A percentile compares a stretch with the other conserved stretches of the same genome.
Conservation (phyloP, 495 filamentous ascomycete species). For the Trichoderma parareesei region DNA sequence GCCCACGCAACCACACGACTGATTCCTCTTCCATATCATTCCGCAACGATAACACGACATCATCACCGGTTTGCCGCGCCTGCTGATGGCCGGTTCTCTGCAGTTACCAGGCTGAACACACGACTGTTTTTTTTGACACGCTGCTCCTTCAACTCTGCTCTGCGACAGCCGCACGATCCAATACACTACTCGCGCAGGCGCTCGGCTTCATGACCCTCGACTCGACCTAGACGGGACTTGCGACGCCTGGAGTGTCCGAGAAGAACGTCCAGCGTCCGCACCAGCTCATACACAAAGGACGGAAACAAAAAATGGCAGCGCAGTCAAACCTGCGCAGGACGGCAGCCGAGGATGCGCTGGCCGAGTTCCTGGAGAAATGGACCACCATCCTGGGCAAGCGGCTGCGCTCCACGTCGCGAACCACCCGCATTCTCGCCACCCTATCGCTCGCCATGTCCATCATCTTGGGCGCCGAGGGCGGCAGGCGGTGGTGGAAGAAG, state of each 20-base stretch:
- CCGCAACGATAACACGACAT: neutral
- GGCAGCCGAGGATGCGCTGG: conserved; percentile 57
- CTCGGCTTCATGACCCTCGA: neutral
- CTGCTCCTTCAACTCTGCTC: neutral
- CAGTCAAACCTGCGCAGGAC: conserved; percentile 74
- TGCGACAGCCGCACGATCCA: neutral
- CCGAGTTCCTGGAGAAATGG: conserved; percentile 61
- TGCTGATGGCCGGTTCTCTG: neutral
- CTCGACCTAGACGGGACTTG: neutral
- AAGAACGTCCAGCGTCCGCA: conserved; percentile 1
- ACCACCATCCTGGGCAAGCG: conserved; percentile 50
- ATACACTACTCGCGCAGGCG: neutral
- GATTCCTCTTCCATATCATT: neutral
- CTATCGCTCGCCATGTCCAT: conserved; percentile 68
- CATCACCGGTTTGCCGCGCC: neutral
- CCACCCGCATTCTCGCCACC: conserved; percentile 64
- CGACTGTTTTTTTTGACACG: neutral
- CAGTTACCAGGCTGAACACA: neutral
- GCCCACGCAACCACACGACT: too few relatives aligned
- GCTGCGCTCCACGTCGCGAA: conserved; percentile 53
- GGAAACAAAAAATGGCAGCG: conserved; percentile 54
- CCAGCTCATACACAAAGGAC: neutral
- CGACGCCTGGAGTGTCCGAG: neutral
- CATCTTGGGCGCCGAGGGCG: conserved; percentile 65
- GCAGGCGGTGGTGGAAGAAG: conserved; percentile 61